Evolutionary conservation across 768 basidiomycete species (phyloP).

Genomic region (Hericium erinaceus): DNA sequence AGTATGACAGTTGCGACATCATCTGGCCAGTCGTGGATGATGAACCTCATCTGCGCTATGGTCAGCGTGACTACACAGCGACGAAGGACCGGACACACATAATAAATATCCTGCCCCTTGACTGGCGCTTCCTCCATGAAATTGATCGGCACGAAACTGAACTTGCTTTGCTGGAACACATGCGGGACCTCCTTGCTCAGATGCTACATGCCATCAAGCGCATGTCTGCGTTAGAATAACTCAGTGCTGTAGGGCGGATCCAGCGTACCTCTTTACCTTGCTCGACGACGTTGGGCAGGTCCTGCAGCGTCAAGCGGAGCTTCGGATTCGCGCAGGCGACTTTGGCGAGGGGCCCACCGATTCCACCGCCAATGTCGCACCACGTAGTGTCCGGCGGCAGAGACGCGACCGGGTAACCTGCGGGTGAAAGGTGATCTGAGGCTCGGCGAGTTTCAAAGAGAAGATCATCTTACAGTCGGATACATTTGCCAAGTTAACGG

Average conservation of each 20-base stretch:
- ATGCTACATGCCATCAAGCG: constrained; percentile 5
- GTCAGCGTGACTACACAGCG: neutral
- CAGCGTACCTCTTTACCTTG: constrained; percentile 21
- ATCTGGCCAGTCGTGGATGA: constrained; percentile 36
- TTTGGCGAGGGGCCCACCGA: constrained; percentile 19
- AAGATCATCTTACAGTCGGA: neutral
- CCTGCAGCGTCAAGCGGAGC: constrained; percentile 22
- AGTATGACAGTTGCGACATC: constrained; percentile 28
- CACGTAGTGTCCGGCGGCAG: constrained; percentile 14
- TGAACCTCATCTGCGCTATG: constrained; percentile 24
- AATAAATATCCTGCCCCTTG: constrained; percentile 29
- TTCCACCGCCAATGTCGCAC: constrained; percentile 25
- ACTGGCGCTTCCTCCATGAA: constrained; percentile 31
- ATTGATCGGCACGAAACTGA: constrained; percentile 30
- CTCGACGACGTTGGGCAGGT: constrained; percentile 22
- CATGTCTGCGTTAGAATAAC: neutral
- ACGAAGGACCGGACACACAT: constrained; percentile 19
- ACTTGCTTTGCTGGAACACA: constrained; percentile 24
- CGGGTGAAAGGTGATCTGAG: neutral
- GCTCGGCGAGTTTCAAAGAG: no score
- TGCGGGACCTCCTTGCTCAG: constrained; percentile 27
- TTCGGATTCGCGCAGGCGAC: constrained; percentile 20
- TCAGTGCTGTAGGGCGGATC: neutral
- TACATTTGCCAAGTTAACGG: neutral
- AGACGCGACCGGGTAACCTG: constrained; percentile 22